phyloP scores from a whole-genome alignment of 2,329 filamentous ascomycete species.

The Fusarium keratoplasticum region DNA sequence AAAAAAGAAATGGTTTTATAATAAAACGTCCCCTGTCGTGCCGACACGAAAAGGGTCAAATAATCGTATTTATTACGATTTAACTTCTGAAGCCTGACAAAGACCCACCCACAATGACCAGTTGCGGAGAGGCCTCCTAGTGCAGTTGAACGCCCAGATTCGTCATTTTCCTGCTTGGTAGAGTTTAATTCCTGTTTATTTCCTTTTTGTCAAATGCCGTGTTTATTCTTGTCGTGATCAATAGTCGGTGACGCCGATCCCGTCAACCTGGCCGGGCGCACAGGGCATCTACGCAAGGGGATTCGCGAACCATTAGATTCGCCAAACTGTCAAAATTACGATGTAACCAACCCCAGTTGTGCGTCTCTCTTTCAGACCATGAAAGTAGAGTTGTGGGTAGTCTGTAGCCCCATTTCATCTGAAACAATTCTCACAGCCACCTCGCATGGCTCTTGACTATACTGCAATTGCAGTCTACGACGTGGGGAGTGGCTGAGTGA shows the following conservation, averaged over 20 bases:
- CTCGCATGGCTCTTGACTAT: no score
- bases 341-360: background rate
- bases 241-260: background rate
- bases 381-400: no score
- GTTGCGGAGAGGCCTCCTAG: background rate
- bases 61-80: background rate
- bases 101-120: background rate
- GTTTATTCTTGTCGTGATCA: background rate
- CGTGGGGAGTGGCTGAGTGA: no score
- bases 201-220: background rate
- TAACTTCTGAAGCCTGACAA: background rate
- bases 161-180: background rate
- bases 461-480: no score
- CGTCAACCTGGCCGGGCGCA: no score
- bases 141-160: background rate
- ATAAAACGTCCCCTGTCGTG: background rate
- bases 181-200: background rate
- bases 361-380: background rate
- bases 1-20: background rate
- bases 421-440: no score
- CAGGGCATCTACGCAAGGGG: no score
- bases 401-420: no score
- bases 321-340: background rate
- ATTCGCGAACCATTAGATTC: background rate
- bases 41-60: background rate